phyloP scores from a whole-genome alignment of 2,329 filamentous ascomycete genomes.

The Colletotrichum echinochloae region DNA sequence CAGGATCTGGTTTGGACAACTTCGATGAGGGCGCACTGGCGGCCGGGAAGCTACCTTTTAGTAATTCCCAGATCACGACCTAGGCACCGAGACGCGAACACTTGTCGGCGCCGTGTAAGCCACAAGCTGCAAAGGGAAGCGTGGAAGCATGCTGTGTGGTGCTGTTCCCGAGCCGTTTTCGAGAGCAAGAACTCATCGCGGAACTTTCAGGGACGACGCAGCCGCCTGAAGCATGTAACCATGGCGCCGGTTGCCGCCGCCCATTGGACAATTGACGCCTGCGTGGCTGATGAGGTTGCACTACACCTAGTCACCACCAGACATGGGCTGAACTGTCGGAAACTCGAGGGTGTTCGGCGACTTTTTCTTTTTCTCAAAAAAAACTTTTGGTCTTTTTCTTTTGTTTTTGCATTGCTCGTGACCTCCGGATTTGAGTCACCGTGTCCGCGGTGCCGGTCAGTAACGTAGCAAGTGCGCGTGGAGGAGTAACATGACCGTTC shows the following conservation, averaged over 20 bases:
- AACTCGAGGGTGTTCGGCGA: slow-evolving; percentile 1
- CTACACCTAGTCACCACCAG: slow-evolving; percentile 8
- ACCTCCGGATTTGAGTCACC: neutral
- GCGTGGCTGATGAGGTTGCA: slow-evolving; percentile 12
- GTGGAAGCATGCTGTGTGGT: neutral
- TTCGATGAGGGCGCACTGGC: neutral
- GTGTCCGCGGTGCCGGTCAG: neutral
- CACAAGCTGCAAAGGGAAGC: slow-evolving; percentile 20
- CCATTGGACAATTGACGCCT: slow-evolving; percentile 24
- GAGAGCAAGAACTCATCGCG: slow-evolving; percentile 21
- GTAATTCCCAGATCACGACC: neutral
- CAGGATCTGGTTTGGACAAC: too few relatives aligned
- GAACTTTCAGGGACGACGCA: slow-evolving; percentile 24
- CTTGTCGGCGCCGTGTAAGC: slow-evolving; percentile 4
- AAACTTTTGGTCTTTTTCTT: too few relatives aligned
- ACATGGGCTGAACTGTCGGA: slow-evolving; percentile 9
- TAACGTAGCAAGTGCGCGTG: neutral
- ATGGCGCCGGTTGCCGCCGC: slow-evolving; percentile 10
- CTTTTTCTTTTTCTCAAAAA: too few relatives aligned
- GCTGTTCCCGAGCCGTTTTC: slow-evolving; percentile 32
- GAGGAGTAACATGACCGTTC: neutral
- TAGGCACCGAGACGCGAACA: slow-evolving; percentile 1
- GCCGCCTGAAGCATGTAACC: slow-evolving; percentile 4
- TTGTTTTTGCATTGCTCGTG: neutral
- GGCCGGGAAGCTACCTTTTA: slow-evolving; percentile 13